These are phyloP conservation scores for Leccinum disarticulatum DNA, from an alignment of 768 basidiomycete genomes.

Conservation along the genomic window DNA sequence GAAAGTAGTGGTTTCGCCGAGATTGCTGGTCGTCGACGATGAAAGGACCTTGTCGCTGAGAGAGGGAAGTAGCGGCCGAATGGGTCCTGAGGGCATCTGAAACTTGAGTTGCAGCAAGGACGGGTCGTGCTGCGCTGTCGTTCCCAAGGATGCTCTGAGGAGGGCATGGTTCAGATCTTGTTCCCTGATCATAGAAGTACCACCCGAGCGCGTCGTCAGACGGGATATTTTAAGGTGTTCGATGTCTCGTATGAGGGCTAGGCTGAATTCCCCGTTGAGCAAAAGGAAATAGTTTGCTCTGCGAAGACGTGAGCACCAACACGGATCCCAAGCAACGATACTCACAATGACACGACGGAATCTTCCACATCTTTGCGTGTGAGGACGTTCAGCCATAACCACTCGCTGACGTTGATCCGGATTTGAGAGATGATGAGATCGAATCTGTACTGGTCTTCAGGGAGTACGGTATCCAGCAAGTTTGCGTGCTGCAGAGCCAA, in stretches of 20 bases:
- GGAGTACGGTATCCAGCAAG: constrained; percentile 64
- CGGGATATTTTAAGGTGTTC: constrained; percentile 81
- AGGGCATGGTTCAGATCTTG: constrained; percentile 88
- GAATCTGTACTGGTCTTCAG: constrained; percentile 75
- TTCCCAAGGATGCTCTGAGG: constrained; percentile 85
- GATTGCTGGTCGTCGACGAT: constrained; percentile 38
- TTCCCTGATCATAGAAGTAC: constrained; percentile 79
- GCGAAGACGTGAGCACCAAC: constrained; percentile 7
- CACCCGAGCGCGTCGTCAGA: constrained; percentile 62
- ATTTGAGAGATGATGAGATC: constrained; percentile 74
- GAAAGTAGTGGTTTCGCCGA: constrained; percentile 52
- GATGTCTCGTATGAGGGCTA: constrained; percentile 83
- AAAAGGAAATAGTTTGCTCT: constrained; percentile 88
- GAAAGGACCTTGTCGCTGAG: constrained; percentile 45
- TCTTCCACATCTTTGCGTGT: constrained; percentile 81
- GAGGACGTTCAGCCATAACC: constrained; percentile 90
- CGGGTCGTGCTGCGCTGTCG: constrained; percentile 85
- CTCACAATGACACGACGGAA: constrained; percentile 83
- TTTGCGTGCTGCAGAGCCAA: constrained; percentile 65
- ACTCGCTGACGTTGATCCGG: constrained; percentile 82
- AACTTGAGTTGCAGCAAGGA: constrained; percentile 72
- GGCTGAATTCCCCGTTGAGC: constrained; percentile 83
- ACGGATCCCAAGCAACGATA: constrained; percentile 8
- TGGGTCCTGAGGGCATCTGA: constrained; percentile 75
- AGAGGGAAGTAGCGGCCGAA: constrained; percentile 80